A percentile compares a stretch with the other conserved stretches of the same genome.
phyloP scores from a whole-genome alignment of 208 protist species.

The Zelonia costaricensis region DNA sequence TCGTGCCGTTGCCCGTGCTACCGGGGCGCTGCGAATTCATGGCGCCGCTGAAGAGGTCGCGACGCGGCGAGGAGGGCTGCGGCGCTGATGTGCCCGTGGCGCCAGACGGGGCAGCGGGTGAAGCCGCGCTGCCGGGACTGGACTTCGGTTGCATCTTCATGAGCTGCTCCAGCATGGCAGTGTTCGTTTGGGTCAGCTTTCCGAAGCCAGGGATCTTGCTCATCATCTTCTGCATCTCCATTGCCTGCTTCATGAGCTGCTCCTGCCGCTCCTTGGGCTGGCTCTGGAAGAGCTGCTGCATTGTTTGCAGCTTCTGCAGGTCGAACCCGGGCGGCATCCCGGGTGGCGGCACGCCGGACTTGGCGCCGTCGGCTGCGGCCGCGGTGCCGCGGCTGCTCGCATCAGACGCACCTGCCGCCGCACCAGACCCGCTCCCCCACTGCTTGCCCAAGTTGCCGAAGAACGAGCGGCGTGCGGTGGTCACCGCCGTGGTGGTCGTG shows the following conservation, averaged over 20 bases:
- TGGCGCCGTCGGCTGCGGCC: not conserved
- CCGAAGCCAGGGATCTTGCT: conserved; percentile 72
- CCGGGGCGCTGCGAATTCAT: not conserved
- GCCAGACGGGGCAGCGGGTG: not conserved
- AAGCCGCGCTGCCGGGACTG: not conserved
- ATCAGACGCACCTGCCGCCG: too few species aligned
- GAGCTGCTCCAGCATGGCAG: conserved; percentile 69
- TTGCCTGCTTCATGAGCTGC: conserved; percentile 83
- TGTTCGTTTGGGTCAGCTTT: conserved; percentile 71
- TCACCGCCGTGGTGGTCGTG: conserved; percentile 1
- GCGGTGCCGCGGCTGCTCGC: conserved; percentile 1
- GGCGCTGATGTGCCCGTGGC: conserved; percentile 2
- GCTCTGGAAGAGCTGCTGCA: conserved; percentile 78
- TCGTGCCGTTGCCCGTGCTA: not conserved
- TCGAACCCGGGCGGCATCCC: conserved; percentile 61
- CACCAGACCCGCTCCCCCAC: not conserved
- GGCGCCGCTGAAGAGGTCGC: conserved; percentile 12
- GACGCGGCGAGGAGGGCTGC: not conserved
- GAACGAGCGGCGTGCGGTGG: conserved; percentile 7
- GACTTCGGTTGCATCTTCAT: conserved; percentile 39
- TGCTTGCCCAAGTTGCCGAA: conserved; percentile 27
- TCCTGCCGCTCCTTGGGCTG: conserved; percentile 78
- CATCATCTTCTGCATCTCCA: conserved; percentile 84
- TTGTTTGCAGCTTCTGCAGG: conserved; percentile 54
- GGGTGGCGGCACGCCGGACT: not conserved